Percentiles rank a stretch among this genome's conserved stretches.
Evolutionary conservation across 1,284 basidiomycete genomes (phyloP).

Genomic region (Inonotus obliquus): DNA sequence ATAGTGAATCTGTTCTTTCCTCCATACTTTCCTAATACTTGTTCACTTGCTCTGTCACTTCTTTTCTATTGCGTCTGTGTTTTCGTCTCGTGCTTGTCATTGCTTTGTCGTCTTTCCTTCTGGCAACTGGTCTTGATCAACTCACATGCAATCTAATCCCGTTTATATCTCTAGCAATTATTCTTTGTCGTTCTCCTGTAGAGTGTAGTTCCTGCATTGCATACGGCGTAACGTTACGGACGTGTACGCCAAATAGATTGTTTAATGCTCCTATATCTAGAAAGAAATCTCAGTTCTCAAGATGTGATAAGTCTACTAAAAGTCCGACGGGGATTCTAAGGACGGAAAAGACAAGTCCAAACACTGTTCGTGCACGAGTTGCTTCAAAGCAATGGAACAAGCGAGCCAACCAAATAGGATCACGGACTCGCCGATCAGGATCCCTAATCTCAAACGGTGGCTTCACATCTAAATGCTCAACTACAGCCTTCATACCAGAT

Average conservation of each 20-base stretch:
- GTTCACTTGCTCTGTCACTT: not conserved
- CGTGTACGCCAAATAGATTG: not conserved
- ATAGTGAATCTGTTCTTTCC: not conserved
- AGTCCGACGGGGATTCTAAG: slow-evolving; percentile 3
- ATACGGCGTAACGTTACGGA: not conserved
- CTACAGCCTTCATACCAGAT: slow-evolving; percentile 47
- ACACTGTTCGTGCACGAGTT: slow-evolving; percentile 23
- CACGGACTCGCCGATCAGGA: slow-evolving; percentile 22
- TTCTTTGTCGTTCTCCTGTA: not conserved
- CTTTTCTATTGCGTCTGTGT: not conserved
- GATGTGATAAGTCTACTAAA: slow-evolving; percentile 10
- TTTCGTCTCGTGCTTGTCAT: not conserved
- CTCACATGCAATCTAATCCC: not conserved
- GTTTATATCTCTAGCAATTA: slow-evolving; percentile 1
- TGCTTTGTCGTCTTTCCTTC: not conserved
- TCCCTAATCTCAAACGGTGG: slow-evolving; percentile 30
- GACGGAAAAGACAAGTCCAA: slow-evolving; percentile 18
- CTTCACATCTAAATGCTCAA: slow-evolving; percentile 22
- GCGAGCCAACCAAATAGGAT: slow-evolving; percentile 21
- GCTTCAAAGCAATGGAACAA: slow-evolving; percentile 32
- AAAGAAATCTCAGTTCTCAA: not conserved
- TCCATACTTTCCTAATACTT: not conserved
- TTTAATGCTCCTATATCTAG: not conserved
- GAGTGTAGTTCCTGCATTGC: not conserved
- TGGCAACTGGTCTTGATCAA: not conserved